Evolutionary conservation across 1,139 yeast genomes (phyloP).

Genomic region (Kurtzmaniella quercitrusa): DNA sequence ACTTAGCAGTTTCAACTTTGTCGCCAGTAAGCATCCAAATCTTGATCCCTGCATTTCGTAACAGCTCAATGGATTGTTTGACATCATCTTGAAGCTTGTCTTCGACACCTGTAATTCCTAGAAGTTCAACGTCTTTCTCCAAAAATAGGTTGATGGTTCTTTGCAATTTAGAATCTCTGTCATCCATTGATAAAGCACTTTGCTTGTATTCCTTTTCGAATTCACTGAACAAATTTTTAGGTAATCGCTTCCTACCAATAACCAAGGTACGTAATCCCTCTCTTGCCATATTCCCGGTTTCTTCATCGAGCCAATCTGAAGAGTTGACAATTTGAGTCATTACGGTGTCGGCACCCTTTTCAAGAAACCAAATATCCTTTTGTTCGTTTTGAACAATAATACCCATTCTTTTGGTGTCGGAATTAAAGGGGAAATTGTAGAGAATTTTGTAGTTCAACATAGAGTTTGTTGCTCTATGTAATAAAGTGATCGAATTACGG

Average conservation of each 20-base stretch:
- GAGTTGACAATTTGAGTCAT: conserved; percentile 81
- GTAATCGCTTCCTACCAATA: conserved; percentile 73
- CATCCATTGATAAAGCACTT: conserved; percentile 75
- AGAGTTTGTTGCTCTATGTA: conserved; percentile 58
- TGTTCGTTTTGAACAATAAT: conserved; percentile 65
- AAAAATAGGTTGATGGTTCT: conserved; percentile 62
- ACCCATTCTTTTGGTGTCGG: conserved; percentile 97
- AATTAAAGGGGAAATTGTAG: conserved; percentile 87
- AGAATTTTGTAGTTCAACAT: conserved; percentile 61
- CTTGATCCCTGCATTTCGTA: conserved; percentile 93
- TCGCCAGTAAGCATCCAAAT: conserved; percentile 99
- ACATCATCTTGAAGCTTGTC: conserved; percentile 90
- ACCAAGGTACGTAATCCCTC: conserved; percentile 96
- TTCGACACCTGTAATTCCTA: conserved; percentile 96
- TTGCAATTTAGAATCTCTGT: conserved; percentile 73
- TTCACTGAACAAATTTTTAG: conserved; percentile 48
- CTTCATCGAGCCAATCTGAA: conserved; percentile 97
- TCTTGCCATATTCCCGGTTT: conserved; percentile 95
- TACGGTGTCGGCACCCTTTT: conserved; percentile 96
- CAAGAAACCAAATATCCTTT: conserved; percentile 76
- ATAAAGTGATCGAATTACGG: conserved; percentile 63
- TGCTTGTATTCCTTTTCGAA: conserved; percentile 62
- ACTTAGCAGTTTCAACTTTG: conserved; percentile 95
- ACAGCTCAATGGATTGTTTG: conserved; percentile 83
- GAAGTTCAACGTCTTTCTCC: conserved; percentile 78